Percentiles rank a stretch among this genome's conserved stretches.
phyloP scores from a whole-genome alignment of 176 grass and related monocot genomes.

The Secale cereale region DNA sequence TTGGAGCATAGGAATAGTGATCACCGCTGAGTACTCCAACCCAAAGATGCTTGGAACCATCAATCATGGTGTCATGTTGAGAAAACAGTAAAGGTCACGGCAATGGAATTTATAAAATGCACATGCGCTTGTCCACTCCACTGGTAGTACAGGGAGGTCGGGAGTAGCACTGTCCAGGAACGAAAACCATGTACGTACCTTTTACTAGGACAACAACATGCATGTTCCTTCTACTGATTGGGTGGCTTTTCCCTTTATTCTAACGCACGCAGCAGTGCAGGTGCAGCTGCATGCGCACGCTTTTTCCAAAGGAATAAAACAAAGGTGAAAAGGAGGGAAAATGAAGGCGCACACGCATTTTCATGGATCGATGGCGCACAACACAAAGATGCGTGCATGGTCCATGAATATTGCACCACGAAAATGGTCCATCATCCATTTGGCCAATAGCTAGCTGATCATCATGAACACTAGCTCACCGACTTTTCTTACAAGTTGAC shows the following conservation, averaged over 20 bases:
- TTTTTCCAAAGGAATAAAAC: background rate
- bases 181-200: conserved; percentile 5
- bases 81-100: conserved; percentile 43
- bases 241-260: background rate
- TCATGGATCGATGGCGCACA: background rate
- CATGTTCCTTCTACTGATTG: conserved; percentile 20
- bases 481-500: background rate
- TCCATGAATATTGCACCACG: background rate
- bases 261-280: background rate
- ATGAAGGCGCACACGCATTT: conserved; percentile 3
- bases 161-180: background rate
- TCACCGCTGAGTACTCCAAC: background rate
- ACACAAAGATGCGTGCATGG: background rate
- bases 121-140: conserved; percentile 55
- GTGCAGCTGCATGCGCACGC: background rate
- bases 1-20: background rate
- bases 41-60: background rate
- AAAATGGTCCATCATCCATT: background rate
- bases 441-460: background rate
- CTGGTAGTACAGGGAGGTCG: background rate
- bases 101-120: conserved; percentile 32
- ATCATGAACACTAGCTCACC: background rate
- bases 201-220: conserved; percentile 33
- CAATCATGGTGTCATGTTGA: conserved; percentile 20
- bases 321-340: background rate